phyloP scores from a whole-genome alignment of 23 red algal genomes.

The Pyropia yezoensis region DNA sequence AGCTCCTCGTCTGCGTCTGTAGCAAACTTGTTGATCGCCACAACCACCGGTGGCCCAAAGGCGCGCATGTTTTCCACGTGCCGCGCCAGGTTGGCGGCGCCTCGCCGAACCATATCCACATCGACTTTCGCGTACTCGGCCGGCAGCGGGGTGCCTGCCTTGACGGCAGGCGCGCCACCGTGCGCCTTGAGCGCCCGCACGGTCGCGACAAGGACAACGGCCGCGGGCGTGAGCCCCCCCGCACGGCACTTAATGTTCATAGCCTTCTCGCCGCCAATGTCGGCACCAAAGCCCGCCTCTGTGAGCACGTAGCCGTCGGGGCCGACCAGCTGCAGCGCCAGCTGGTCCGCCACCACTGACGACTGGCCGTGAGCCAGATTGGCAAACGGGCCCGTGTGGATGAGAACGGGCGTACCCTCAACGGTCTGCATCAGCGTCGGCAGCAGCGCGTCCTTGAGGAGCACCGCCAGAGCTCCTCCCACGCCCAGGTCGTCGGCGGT shows the following conservation, averaged over 20 bases:
- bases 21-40: conserved; percentile 76
- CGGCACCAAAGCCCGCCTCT: conserved; percentile 95
- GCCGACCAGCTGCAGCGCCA: conserved; percentile 92
- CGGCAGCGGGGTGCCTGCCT: conserved; percentile 60
- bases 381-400: conserved; percentile 98
- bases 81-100: conserved; percentile 73
- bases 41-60: conserved; percentile 80
- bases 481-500: conserved; percentile 98
- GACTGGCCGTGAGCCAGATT: conserved; percentile 99
- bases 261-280: conserved; percentile 97
- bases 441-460: conserved; percentile 94
- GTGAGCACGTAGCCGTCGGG: conserved; percentile 85
- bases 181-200: conserved; percentile 94
- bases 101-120: conserved; percentile 64
- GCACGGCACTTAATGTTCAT: conserved; percentile 89
- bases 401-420: conserved; percentile 92
- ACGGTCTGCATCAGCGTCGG: conserved; percentile 95
- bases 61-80: conserved; percentile 77
- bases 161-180: conserved; percentile 79
- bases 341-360: conserved; percentile 83
- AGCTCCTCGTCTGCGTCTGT: conserved; percentile 75
- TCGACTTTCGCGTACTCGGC: conserved; percentile 55
- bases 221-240: conserved; percentile 49
- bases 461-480: conserved; percentile 83
- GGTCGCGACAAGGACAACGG: conserved; percentile 79